Conservation (phyloP, 2,329 filamentous ascomycete genomes). For the Nannizzia gypsea region DNA sequence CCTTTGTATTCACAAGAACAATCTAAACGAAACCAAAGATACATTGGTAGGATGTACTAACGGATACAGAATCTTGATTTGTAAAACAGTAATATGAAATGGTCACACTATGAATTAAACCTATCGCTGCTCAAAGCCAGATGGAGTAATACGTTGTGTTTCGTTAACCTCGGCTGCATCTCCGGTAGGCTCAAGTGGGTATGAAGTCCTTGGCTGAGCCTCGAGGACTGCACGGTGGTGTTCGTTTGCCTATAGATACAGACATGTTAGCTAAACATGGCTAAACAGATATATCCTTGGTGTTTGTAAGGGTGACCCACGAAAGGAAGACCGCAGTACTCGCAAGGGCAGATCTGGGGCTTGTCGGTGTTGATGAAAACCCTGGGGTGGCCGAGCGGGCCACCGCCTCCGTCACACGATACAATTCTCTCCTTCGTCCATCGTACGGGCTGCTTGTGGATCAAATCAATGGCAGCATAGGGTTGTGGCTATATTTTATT, state of each 20-base stretch:
- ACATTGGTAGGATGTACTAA: conserved; percentile 1
- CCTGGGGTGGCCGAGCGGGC: conserved; percentile 75
- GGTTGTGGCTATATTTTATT: conserved; percentile 59
- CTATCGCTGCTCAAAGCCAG: conserved; percentile 47
- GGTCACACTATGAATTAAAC: conserved; percentile 16
- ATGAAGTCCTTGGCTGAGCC: conserved; percentile 66
- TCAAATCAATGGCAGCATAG: conserved; percentile 81
- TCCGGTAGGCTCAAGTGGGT: conserved; percentile 58
- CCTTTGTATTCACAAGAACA: not conserved
- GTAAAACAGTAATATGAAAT: not conserved
- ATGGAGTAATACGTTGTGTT: conserved; percentile 41
- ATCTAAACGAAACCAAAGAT: not conserved
- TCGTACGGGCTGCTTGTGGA: conserved; percentile 87
- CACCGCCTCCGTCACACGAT: conserved; percentile 84
- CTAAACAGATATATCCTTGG: not conserved
- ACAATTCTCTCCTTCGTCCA: conserved; percentile 79
- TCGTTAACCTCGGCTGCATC: conserved; percentile 48
- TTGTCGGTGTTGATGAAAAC: conserved; percentile 99
- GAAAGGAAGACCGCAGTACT: conserved; percentile 86
- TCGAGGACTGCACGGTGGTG: conserved; percentile 76
- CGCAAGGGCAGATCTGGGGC: conserved; percentile 80
- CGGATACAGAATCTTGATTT: conserved; percentile 2
- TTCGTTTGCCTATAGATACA: conserved; percentile 60
- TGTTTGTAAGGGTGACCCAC: conserved; percentile 44
- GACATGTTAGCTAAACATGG: conserved; percentile 9